A percentile compares a stretch with the other conserved stretches of the same genome.
These are phyloP conservation scores for Neonectria sp. DNA, from an alignment of 2,329 filamentous ascomycete species.

Conservation along the genomic window DNA sequence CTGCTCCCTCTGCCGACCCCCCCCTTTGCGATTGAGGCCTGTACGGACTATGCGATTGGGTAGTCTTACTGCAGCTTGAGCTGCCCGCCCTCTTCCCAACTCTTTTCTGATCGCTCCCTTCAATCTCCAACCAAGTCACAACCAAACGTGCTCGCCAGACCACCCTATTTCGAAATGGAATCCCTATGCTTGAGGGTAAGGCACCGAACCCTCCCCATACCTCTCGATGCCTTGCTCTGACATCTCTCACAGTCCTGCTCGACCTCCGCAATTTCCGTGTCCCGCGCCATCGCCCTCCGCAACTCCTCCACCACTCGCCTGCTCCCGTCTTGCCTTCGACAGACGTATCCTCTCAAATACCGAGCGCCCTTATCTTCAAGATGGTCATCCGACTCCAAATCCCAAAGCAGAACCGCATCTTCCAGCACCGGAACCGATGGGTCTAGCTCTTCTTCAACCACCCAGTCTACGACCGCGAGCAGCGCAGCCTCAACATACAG, in stretches of 20 bases:
- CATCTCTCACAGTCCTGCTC: conserved; percentile 33
- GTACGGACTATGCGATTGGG: conserved; percentile 34
- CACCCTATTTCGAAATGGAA: conserved; percentile 33
- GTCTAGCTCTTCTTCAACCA: conserved; percentile 20
- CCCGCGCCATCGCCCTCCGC: conserved; percentile 41
- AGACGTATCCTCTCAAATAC: conserved; percentile 23
- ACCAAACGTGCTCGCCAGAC: not conserved
- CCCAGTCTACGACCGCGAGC: conserved; percentile 30
- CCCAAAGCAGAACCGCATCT: conserved; percentile 9
- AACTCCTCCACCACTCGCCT: conserved; percentile 30
- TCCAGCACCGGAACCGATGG: conserved; percentile 31
- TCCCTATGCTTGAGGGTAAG: conserved; percentile 45
- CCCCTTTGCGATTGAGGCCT: not conserved
- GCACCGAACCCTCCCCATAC: not conserved
- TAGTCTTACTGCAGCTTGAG: conserved; percentile 40
- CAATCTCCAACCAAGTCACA: conserved; percentile 3
- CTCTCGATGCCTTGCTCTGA: conserved; percentile 26
- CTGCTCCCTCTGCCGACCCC: conserved; percentile 21
- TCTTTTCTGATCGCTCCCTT: conserved; percentile 11
- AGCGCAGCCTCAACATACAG: conserved; percentile 41
- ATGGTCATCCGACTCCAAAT: conserved; percentile 43
- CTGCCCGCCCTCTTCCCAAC: conserved; percentile 24
- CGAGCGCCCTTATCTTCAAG: conserved; percentile 20
- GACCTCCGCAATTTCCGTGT: conserved; percentile 37
- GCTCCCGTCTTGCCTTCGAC: conserved; percentile 25